A percentile compares a stretch with the other conserved stretches of the same genome.
These are phyloP conservation scores for Verticillium isaacii DNA, from an alignment of 2,329 filamentous ascomycete species.

Conservation along the genomic window DNA sequence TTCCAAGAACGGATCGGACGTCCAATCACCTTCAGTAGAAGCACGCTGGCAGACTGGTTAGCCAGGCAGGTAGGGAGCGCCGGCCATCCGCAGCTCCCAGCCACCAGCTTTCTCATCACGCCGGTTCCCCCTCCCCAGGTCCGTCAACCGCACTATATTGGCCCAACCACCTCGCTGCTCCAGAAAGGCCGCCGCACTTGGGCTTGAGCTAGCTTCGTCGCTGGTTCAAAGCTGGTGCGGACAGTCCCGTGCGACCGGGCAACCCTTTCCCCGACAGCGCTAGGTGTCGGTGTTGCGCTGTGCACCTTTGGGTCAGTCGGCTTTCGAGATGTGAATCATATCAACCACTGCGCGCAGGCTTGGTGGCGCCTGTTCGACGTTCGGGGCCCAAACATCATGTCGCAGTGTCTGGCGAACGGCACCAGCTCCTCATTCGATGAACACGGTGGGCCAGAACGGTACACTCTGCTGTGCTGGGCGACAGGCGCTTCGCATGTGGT, in stretches of 20 bases:
- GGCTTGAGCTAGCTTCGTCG: neutral
- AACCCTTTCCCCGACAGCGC: neutral
- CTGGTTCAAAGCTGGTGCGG: neutral
- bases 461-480: too few relatives aligned
- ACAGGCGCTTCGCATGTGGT: too few relatives aligned
- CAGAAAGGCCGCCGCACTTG: neutral
- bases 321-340: too few relatives aligned
- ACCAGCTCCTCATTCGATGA: too few relatives aligned
- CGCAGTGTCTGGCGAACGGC: too few relatives aligned
- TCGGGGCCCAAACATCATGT: too few relatives aligned
- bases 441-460: too few relatives aligned
- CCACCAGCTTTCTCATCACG: neutral
- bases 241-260: neutral
- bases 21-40: neutral
- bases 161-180: neutral
- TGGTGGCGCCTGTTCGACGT: too few relatives aligned
- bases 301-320: neutral
- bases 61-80: neutral
- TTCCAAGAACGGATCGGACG: neutral
- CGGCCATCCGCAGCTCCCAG: neutral
- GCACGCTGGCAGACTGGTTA: neutral
- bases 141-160: neutral
- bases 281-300: neutral
- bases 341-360: too few relatives aligned
- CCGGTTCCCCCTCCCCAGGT: neutral